phyloP scores from a whole-genome alignment of 2,329 filamentous ascomycete species.

The Sporothrix inflata region DNA sequence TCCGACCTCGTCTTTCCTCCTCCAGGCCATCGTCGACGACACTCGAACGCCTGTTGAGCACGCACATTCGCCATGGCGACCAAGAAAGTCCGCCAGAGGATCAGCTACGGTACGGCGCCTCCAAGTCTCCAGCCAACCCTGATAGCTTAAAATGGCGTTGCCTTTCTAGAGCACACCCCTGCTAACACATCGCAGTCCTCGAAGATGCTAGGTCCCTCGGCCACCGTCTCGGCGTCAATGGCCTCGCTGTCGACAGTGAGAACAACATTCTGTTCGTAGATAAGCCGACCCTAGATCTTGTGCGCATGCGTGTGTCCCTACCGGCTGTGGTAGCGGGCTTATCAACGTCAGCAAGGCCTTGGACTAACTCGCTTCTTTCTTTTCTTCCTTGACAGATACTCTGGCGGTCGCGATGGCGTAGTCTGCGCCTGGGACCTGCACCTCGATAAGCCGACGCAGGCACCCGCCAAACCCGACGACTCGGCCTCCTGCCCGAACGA shows the following conservation, averaged over 20 bases:
- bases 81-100: constrained; percentile 67
- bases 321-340: background rate
- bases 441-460: constrained; percentile 57
- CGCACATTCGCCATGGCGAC: constrained; percentile 53
- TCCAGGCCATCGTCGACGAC: background rate
- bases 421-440: constrained; percentile 95
- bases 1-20: no score
- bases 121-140: no score
- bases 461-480: constrained; percentile 31
- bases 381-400: constrained; percentile 66
- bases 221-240: constrained; percentile 93
- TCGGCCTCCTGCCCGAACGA: constrained; percentile 32
- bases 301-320: background rate
- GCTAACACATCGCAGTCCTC: constrained; percentile 51
- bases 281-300: no score
- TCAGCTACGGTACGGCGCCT: constrained; percentile 63
- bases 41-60: background rate
- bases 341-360: background rate
- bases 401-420: constrained; percentile 90
- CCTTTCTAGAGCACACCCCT: background rate
- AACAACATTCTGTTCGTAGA: constrained; percentile 80
- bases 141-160: background rate
- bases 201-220: constrained; percentile 69
- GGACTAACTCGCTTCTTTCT: background rate
- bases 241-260: constrained; percentile 80